Evolutionary conservation across 768 basidiomycete genomes (phyloP), one percentile per base, ranked within the genome.

Genomic region (Suillus subalutaceus): DNA sequence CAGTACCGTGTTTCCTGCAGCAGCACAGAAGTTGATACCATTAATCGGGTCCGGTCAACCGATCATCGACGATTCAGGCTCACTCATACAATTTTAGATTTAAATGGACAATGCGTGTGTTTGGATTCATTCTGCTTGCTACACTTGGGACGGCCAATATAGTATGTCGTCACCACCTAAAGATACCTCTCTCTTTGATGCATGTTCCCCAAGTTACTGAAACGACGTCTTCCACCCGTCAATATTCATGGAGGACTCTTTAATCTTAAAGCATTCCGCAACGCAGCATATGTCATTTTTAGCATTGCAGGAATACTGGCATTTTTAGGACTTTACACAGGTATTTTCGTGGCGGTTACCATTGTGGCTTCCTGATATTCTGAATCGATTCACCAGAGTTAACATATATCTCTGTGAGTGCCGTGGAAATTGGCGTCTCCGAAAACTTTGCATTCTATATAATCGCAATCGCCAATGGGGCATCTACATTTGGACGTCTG

Each of bases 321-420:
- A 16, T 92, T 89, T 75, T 82, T 93, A 15, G 92, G 91, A 5
- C 74, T 93, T 13, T 93, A 91, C 71, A 90, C 90, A 0, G 77
- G 90, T 84, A 56, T 59, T 79, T 52, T 67, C 66, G 4, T 62
- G 15, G 16, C 20, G 23, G 26, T 4, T 58, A 30, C 32, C 12
- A 44, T 43, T 61, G 20, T 32, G 44, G 32, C 32, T 66, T 15
- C 66, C 66, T 71, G 20, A 71, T 55, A 7, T 35, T 50, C n/a
- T 65, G 2, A 2, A 48, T 30, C 4, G 10, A 20, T 43, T 32
- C 12, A 23, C 40, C 65, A 90, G 89, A 87, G n/a, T 73, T 92
- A 60, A 91, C 86, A 0, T 93, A 90, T 69, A 83, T 91, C 64
- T 84, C 86, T 59, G 78, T 86, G 59, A 88, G 85, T 72, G 88